Conservation (phyloP, 225 moss, liverwort and hornwort species). For the Thuidium tamariscinum region DNA sequence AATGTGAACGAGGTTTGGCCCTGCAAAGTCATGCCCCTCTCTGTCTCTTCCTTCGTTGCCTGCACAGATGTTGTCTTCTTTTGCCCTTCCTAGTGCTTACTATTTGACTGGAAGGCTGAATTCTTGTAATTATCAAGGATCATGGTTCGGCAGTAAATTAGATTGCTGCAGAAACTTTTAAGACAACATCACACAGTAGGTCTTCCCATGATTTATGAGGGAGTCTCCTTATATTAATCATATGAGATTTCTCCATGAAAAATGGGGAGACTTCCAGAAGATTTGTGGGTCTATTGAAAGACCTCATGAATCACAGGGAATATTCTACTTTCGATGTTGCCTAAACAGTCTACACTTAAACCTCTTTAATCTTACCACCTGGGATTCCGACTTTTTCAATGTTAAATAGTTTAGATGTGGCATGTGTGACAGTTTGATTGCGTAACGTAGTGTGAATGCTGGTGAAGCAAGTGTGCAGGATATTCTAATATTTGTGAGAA, state of each 20-base stretch:
- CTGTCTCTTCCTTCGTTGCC: neutral
- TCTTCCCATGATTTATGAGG: neutral
- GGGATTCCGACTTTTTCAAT: neutral
- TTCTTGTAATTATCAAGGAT: neutral
- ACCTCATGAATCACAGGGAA: neutral
- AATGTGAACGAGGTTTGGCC: constrained; percentile 68
- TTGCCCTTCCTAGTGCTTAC: neutral
- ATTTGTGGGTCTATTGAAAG: neutral
- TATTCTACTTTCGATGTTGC: neutral
- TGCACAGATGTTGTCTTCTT: neutral
- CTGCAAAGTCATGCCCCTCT: neutral
- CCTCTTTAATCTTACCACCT: neutral
- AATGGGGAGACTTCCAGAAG: neutral
- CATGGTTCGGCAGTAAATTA: neutral
- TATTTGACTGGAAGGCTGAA: neutral
- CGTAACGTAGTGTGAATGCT: neutral
- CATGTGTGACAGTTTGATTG: too few relatives aligned
- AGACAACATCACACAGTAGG: too few relatives aligned
- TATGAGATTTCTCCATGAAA: neutral
- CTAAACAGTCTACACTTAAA: neutral
- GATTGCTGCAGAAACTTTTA: neutral
- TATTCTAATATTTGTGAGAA: too few relatives aligned
- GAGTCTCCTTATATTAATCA: too few relatives aligned
- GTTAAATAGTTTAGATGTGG: too few relatives aligned
- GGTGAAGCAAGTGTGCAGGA: neutral